These are phyloP conservation scores for Kwoniella sp. DNA, from an alignment of 768 basidiomycete species.

Conservation along the genomic window DNA sequence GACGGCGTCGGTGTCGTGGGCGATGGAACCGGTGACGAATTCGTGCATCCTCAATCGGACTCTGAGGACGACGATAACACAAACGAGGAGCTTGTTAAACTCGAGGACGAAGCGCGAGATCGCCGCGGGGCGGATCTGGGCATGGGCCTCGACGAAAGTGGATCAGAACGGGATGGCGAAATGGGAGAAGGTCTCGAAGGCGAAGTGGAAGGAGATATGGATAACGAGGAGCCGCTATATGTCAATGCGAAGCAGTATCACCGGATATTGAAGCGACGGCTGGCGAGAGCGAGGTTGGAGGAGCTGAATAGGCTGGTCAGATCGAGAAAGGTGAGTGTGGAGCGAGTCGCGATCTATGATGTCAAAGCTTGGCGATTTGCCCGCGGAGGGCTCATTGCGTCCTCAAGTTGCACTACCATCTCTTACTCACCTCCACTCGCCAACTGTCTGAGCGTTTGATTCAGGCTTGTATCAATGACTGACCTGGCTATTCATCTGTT, in stretches of 20 bases:
- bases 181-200: conserved; percentile 17
- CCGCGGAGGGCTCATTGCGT: background rate
- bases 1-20: conserved; percentile 31
- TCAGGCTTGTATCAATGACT: background rate
- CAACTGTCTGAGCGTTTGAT: no score
- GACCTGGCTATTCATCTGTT: background rate
- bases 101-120: conserved; percentile 23
- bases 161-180: conserved; percentile 22
- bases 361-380: background rate
- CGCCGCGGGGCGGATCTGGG: background rate
- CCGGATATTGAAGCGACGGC: conserved; percentile 91
- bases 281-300: conserved; percentile 86
- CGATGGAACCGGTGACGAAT: conserved; percentile 30
- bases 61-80: conserved; percentile 14
- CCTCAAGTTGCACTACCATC: no score
- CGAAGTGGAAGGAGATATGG: conserved; percentile 41
- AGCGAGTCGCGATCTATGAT: no score
- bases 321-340: conserved; percentile 76
- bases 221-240: conserved; percentile 96
- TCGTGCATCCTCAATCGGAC: conserved; percentile 12
- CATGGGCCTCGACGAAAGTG: background rate
- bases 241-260: conserved; percentile 99
- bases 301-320: conserved; percentile 90
- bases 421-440: no score
- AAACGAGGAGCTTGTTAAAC: conserved; percentile 17